Conservation (phyloP, 371 early-diverging fungal species). For the Apophysomyces elegans region DNA sequence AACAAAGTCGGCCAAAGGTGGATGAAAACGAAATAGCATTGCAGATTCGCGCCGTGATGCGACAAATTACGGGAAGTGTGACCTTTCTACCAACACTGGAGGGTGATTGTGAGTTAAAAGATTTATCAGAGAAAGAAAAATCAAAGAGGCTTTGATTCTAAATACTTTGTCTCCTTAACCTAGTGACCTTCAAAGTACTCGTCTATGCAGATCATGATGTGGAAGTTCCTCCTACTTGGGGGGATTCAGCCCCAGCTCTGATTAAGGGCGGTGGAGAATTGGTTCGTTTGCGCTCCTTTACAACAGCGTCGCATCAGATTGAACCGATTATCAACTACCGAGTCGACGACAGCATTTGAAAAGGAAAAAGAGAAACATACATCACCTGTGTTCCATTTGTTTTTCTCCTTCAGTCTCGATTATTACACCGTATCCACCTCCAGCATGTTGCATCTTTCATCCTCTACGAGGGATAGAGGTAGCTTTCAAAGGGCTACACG, state of each 20-base stretch:
- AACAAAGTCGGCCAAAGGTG: constrained; percentile 38
- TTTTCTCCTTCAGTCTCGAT: background rate
- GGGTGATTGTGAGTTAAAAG: constrained; percentile 71
- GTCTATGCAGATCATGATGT: constrained; percentile 88
- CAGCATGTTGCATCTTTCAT: no score
- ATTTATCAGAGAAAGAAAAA: no score
- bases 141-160: no score
- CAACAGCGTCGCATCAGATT: constrained; percentile 82
- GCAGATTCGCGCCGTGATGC: constrained; percentile 87
- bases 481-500: no score
- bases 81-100: constrained; percentile 89
- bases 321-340: constrained; percentile 87
- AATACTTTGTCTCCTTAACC: background rate
- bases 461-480: no score
- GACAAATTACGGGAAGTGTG: constrained; percentile 90
- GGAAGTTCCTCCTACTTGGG: constrained; percentile 87
- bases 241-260: constrained; percentile 77
- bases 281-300: constrained; percentile 79
- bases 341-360: constrained; percentile 38
- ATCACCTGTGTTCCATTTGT: background rate
- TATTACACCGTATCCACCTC: background rate
- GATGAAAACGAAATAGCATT: constrained; percentile 27
- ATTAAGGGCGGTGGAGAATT: constrained; percentile 84
- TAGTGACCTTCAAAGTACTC: constrained; percentile 80
- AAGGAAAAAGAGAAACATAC: background rate